Evolutionary conservation across 106 monocot genomes (phyloP).

Genomic region (Triglochin maritima): DNA sequence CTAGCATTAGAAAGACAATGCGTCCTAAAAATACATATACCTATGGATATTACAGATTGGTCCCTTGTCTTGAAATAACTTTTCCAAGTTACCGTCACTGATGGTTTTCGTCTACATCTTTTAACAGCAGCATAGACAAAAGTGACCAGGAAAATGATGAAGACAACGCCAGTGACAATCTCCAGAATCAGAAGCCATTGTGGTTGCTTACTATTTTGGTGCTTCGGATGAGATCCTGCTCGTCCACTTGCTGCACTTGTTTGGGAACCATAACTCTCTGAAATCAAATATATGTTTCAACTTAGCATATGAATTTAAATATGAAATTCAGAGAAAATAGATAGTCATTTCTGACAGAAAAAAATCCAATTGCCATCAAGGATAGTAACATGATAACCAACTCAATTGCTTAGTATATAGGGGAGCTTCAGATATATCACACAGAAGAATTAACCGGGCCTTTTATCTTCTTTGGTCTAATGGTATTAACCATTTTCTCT

Average conservation of each 20-base stretch:
- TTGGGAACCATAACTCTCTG: too few relatives aligned
- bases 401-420: too few relatives aligned
- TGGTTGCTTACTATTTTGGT: constrained; percentile 37
- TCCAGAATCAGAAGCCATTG: constrained; percentile 76
- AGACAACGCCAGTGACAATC: constrained; percentile 37
- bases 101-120: constrained; percentile 32
- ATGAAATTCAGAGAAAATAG: too few relatives aligned
- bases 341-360: too few relatives aligned
- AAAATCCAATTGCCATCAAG: too few relatives aligned
- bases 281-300: too few relatives aligned
- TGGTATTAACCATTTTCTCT: too few relatives aligned
- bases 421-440: too few relatives aligned
- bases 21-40: constrained; percentile 27
- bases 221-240: constrained; percentile 5
- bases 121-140: constrained; percentile 14
- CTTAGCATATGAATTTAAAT: too few relatives aligned
- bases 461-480: too few relatives aligned
- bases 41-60: constrained; percentile 28
- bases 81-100: constrained; percentile 28
- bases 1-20: neutral
- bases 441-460: too few relatives aligned
- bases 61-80: constrained; percentile 30
- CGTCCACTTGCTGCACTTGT: neutral
- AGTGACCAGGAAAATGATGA: constrained; percentile 31
- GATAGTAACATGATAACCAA: too few relatives aligned